These are phyloP conservation scores for Aleurites moluccanus DNA, from an alignment of 441 rosid species.

Conservation along the genomic window DNA sequence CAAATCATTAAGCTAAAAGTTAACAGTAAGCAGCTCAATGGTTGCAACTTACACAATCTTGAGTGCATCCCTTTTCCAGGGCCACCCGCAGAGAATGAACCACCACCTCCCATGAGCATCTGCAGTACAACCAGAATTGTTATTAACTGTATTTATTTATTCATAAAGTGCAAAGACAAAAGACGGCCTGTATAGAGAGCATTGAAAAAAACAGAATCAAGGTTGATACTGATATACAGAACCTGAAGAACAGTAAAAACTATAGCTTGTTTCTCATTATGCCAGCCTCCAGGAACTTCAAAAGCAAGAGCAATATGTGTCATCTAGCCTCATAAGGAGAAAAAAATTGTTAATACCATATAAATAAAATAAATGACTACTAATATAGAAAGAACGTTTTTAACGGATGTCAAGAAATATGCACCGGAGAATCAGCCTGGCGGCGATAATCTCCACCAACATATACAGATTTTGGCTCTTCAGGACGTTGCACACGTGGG, in stretches of 20 bases:
- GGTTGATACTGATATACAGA: constrained; percentile 12
- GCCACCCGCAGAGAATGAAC: constrained; percentile 96
- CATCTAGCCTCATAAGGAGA: constrained; percentile 33
- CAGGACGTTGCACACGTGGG: constrained; percentile 43
- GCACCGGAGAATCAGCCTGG: constrained; percentile 76
- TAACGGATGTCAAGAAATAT: constrained; percentile 9
- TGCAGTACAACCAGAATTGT: constrained; percentile 23
- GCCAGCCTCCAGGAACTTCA: constrained; percentile 95
- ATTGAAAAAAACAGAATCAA: not conserved
- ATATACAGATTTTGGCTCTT: constrained; percentile 70
- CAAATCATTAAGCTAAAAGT: constrained; percentile 5
- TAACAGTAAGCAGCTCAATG: not conserved
- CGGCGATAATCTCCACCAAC: constrained; percentile 88
- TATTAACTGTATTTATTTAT: not conserved
- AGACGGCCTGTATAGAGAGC: not conserved
- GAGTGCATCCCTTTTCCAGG: constrained; percentile 99
- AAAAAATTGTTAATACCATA: constrained; percentile 8
- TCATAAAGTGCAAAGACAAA: not conserved
- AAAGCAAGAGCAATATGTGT: constrained; percentile 94
- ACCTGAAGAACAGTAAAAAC: constrained; percentile 90
- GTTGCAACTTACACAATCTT: constrained; percentile 69
- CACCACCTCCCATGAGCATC: constrained; percentile 98
- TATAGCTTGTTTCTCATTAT: constrained; percentile 70
- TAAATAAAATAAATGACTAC: not conserved
- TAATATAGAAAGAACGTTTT: not conserved